These are phyloP conservation scores for Chenopodium suecicum DNA, from an alignment of 148 eudicot species.

Conservation along the genomic window DNA sequence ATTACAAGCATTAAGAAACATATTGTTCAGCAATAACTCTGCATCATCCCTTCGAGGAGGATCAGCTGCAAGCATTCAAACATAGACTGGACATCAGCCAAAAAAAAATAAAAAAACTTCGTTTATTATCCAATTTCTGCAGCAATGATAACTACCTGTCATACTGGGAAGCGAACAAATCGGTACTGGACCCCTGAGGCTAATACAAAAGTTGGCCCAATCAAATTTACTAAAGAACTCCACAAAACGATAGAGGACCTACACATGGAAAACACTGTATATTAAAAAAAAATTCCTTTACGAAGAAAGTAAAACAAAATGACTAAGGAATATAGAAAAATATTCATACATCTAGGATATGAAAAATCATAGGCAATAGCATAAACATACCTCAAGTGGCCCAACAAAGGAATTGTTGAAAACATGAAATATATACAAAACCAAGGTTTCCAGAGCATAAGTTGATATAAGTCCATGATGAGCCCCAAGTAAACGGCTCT, in stretches of 20 bases:
- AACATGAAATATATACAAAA: slow-evolving; percentile 57
- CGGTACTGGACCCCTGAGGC: slow-evolving; percentile 60
- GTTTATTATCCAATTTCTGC: neutral
- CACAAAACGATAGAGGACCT: slow-evolving; percentile 60
- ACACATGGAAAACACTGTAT: slow-evolving; percentile 2
- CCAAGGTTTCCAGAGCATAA: slow-evolving; percentile 61
- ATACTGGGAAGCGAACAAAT: slow-evolving; percentile 47
- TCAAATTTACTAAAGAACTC: slow-evolving; percentile 62
- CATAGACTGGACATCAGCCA: slow-evolving; percentile 12
- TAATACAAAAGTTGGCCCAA: slow-evolving; percentile 62
- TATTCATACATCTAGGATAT: neutral
- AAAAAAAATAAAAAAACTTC: neutral
- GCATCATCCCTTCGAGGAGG: slow-evolving; percentile 57
- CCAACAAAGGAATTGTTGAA: slow-evolving; percentile 54
- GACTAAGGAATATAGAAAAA: neutral
- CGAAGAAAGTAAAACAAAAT: neutral
- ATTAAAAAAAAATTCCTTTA: neutral
- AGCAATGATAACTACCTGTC: slow-evolving; percentile 33
- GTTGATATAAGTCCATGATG: slow-evolving; percentile 64
- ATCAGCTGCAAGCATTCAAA: slow-evolving; percentile 41
- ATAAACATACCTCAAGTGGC: slow-evolving; percentile 46
- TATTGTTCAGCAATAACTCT: slow-evolving; percentile 44
- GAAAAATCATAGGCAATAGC: neutral
- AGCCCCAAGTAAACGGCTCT: slow-evolving; percentile 64
- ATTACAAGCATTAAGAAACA: slow-evolving; percentile 52